Evolutionary conservation across 768 basidiomycete genomes (phyloP), one percentile per base, ranked within the genome.

Genomic region (Boletus tomentosulus): DNA sequence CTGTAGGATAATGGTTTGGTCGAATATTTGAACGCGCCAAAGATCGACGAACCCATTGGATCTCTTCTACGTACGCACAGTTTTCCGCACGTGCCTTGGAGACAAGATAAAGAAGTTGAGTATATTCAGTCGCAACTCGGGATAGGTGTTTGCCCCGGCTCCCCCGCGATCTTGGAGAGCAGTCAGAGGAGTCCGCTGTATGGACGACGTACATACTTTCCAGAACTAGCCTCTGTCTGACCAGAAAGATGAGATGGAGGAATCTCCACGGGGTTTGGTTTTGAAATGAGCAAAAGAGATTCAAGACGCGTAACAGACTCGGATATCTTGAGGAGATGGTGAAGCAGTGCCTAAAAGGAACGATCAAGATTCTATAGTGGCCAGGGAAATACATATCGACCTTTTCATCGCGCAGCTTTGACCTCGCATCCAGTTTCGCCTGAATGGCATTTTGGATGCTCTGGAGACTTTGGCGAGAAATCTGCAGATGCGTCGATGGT

Each of bases 231-330:
- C 63, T 74, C 31, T 61, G 41, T 46, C n/a, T 38, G 10, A 15
- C 51, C 62, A 28, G 64, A 64, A 49, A 64, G 57, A 44, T 74
- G 68, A 19, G 65, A 62, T 9, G 74, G 64, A 38, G 63, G 58
- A 5, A 65, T 46, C 68, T 66, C 30, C 68, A 62, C 37, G 63
- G 68, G 33, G 70, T 73, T 37, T 71, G 15, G 80, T 74, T 35
- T 85, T 56, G 53, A 92, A 33, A 70, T 91, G 15, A 86, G 73
- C 16, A 98, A 77, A 24, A 99, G 78, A 6, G 84, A 86, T 68
- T 99, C 97, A 5, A 98, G 80, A 48, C 97, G 85, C 12, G 84
- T 81, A 16, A 96, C 80, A 15, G 91, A 92, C 62, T 98, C 97
- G 27, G 95, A 94, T 44, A 98, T 85, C 70, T 92, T 92, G 57